Evolutionary conservation across 2,329 filamentous ascomycete genomes (phyloP).

Genomic region (Colletotrichum sojae): DNA sequence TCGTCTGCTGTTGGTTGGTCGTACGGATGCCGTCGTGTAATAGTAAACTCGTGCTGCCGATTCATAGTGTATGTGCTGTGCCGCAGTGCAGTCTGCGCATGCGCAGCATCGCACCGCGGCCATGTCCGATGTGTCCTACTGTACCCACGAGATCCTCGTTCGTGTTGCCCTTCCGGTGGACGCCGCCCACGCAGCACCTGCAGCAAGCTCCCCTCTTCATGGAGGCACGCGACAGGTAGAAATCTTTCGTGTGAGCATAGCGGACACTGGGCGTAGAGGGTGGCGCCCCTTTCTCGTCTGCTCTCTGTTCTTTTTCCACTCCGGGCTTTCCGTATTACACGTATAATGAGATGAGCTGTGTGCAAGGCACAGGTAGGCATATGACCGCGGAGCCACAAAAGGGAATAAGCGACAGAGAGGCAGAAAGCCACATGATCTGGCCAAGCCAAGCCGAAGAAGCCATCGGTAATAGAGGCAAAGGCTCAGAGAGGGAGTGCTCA

Average conservation of each 20-base stretch:
- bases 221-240: neutral
- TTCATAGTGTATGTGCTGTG: no score
- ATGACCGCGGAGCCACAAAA: no score
- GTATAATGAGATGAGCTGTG: no score
- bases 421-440: no score
- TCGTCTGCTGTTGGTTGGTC: slow-evolving; percentile 14
- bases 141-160: slow-evolving; percentile 13
- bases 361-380: no score
- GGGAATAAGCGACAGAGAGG: no score
- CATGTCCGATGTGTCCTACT: slow-evolving; percentile 11
- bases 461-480: no score
- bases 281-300: neutral
- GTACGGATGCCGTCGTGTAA: no score
- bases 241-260: neutral
- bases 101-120: slow-evolving; percentile 7
- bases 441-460: no score
- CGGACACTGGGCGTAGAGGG: neutral
- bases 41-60: neutral
- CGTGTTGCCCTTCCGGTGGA: slow-evolving; percentile 1
- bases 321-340: no score
- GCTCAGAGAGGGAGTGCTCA: neutral
- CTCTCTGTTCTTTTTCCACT: no score
- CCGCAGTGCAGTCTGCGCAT: no score
- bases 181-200: neutral
- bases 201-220: neutral